A percentile compares a stretch with the other conserved stretches of the same genome.
phyloP scores from a whole-genome alignment of 768 basidiomycete genomes.

The Suillus brevipes region DNA sequence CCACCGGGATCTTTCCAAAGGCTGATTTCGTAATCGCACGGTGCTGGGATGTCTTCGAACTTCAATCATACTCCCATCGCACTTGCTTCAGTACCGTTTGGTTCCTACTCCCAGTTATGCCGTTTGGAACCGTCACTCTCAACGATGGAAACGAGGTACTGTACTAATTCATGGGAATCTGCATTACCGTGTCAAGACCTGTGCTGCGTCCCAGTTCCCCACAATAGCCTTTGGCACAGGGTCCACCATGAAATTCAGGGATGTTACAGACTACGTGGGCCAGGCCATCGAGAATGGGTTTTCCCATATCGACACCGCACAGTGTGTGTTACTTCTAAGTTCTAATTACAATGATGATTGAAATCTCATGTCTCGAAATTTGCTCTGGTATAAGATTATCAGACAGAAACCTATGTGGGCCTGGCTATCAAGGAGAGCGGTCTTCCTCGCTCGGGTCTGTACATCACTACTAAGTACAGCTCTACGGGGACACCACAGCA shows the following conservation, averaged over 20 bases:
- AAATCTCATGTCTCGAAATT: background rate
- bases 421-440: constrained; percentile 48
- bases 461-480: constrained; percentile 59
- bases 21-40: background rate
- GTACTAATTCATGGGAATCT: constrained; percentile 1
- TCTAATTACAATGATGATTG: background rate
- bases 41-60: background rate
- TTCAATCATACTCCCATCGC: no score
- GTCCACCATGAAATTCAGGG: constrained; percentile 37
- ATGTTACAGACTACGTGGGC: constrained; percentile 53
- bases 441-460: constrained; percentile 45
- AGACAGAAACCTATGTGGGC: constrained; percentile 37
- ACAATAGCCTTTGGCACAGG: constrained; percentile 65
- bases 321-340: constrained; percentile 35
- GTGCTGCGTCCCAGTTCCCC: constrained; percentile 45
- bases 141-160: constrained; percentile 43
- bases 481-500: constrained; percentile 37
- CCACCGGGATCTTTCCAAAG: background rate
- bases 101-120: constrained; percentile 30
- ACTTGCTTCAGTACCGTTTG: background rate
- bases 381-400: constrained; percentile 21
- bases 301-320: constrained; percentile 63
- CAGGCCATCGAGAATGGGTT: constrained; percentile 63
- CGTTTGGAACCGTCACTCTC: constrained; percentile 38
- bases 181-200: background rate